Conservation (phyloP, 1,139 yeast species). For the Pichia sp. region DNA sequence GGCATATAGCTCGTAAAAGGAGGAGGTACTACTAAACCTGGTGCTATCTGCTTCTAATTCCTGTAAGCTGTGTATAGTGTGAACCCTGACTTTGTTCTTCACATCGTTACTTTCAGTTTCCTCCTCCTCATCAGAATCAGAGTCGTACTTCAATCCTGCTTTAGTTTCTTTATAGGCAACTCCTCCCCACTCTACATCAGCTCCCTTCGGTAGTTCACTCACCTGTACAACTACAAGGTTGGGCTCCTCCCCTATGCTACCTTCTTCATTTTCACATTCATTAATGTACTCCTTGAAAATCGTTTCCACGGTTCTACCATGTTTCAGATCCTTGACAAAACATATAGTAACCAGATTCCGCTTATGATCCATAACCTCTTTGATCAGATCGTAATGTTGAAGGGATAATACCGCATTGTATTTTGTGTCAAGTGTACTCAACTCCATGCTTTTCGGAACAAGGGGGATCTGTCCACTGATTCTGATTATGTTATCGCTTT, state of each 20-base stretch:
- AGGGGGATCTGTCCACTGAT: conserved; percentile 94
- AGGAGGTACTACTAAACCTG: neutral
- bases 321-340: conserved; percentile 36
- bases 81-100: conserved; percentile 4
- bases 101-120: neutral
- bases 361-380: conserved; percentile 42
- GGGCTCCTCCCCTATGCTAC: conserved; percentile 19
- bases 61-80: conserved; percentile 2
- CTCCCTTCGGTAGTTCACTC: conserved; percentile 56
- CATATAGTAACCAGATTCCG: conserved; percentile 46
- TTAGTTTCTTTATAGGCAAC: conserved; percentile 32
- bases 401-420: conserved; percentile 50
- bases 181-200: conserved; percentile 77
- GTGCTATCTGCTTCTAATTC: neutral
- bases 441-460: conserved; percentile 61
- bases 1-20: conserved; percentile 15
- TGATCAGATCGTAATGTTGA: conserved; percentile 67
- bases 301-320: conserved; percentile 29
- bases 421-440: conserved; percentile 24
- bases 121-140: conserved; percentile 10
- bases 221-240: conserved; percentile 52
- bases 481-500: conserved; percentile 42
- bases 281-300: conserved; percentile 35
- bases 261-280: conserved; percentile 17
- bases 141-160: conserved; percentile 9